Conservation (phyloP, 2,329 filamentous ascomycete species). For the Cytospora piceae region DNA sequence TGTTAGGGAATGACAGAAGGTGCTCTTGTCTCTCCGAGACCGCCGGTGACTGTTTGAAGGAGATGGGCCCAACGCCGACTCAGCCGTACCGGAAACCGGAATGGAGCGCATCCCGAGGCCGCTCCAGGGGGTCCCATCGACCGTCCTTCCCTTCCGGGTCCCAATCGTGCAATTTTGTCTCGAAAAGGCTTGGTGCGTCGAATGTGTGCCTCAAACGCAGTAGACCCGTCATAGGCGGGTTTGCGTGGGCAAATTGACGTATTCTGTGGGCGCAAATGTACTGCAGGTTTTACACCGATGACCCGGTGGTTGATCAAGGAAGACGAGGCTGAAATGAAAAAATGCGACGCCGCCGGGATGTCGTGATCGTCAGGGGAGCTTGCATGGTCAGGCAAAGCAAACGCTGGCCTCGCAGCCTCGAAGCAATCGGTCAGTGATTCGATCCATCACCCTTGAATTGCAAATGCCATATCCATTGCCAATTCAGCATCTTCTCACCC, state of each 20-base stretch:
- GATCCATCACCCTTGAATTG: slow-evolving; percentile 6
- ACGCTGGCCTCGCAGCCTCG: neutral
- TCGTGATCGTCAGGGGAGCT: slow-evolving; percentile 28
- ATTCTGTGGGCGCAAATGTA: slow-evolving; percentile 3
- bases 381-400: slow-evolving; percentile 7
- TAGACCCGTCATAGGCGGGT: slow-evolving; percentile 2
- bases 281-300: slow-evolving; percentile 4
- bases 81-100: neutral
- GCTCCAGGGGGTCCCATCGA: neutral
- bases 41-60: neutral
- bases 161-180: neutral
- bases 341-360: slow-evolving; percentile 13
- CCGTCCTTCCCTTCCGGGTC: neutral
- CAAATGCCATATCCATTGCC: slow-evolving; percentile 5
- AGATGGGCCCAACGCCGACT: slow-evolving; percentile 5
- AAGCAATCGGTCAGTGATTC: slow-evolving; percentile 25
- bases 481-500: neutral
- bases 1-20: neutral
- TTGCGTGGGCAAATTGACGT: slow-evolving; percentile 2
- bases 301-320: slow-evolving; percentile 16
- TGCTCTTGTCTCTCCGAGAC: neutral
- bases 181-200: neutral
- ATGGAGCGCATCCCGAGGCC: slow-evolving; percentile 5
- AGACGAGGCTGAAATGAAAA: slow-evolving; percentile 25
- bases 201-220: neutral